Evolutionary conservation across 2,329 filamentous ascomycete genomes (phyloP), one percentile per base, ranked within the genome.

Genomic region (Dothistroma septosporum): DNA sequence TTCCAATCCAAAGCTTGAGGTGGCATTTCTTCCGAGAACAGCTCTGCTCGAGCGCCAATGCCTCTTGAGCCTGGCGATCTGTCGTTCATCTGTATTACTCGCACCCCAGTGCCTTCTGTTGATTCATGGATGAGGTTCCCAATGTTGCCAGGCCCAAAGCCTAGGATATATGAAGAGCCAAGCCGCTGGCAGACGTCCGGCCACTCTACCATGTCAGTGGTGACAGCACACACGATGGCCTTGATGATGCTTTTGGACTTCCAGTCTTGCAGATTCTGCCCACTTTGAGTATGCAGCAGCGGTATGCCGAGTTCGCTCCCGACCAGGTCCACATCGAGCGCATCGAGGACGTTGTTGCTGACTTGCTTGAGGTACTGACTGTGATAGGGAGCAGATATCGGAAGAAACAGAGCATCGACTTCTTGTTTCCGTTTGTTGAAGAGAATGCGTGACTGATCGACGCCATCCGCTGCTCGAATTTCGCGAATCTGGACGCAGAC

Each of bases 351-450:
- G 73, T 97, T 93, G 2, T 92, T 96, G 22, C n/a, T 19, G 41
- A 44, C 41, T 19, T 19, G 16, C 16, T 44, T 44, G 4, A 97
- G 85, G 73, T 97, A 96, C 64, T 91, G 87, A 82, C 93, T 97
- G 81, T 97, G 93, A 83, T 97, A 97, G 6, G 93, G 93, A 10
- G 92, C 91, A 0, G 92, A 96, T 75, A 97, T 97, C 50, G 93
- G 93, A 62, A 97, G 79, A 82, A 97, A 97, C 61, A 93, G 88
- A 80, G 96, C 96, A 64, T 91, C 90, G 67, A 97, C 97, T 71
- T 93, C 90, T 60, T 96, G 83, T 79, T 97, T 97, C 68, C 93
- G 89, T 77, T 97, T 88, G 0, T 92, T 96, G 80, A 91, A 91
- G 8, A 93, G 93, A 56, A 96, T 88, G 62, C 91, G 85, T 67